Evolutionary conservation across 2,329 filamentous ascomycete species (phyloP), one percentile per base, ranked within the genome.

Genomic region (Periconia sp.): DNA sequence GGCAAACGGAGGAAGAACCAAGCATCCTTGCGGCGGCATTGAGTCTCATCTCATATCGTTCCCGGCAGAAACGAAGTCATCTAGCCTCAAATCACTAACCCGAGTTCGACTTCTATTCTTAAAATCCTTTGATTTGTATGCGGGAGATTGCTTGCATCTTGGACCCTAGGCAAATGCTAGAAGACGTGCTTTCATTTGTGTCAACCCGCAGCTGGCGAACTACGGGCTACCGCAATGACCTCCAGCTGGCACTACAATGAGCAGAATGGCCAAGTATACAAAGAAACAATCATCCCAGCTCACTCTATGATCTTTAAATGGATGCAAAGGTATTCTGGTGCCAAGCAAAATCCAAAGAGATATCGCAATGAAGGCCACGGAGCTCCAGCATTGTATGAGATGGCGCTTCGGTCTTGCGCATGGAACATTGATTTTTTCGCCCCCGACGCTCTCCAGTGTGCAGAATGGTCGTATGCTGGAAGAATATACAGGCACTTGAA

Each of bases 261-360:
- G 19, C 23, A 17, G 17, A 42, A 49, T 5, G 56, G 58, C 7
- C 53, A 54, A 11, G 51, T 60, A 25, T 61, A 51, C 32, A 47
- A 36, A 9, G 53, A 61, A 33, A 47, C 26, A 3, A 48, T 36
- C 4, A 21, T 33, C 7, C 30, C 31, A 10, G 51, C 53, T 12
- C 34, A 28, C 11, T 57, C 58, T 13, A 61, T 59, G 56, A 32
- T 54, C 17, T 40, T 49, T 10, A 43, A 23, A 24, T 61, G 58
- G 58, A 30, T 43, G 18, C 50, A 36, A 18, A 39, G 45, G 24
- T 45, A 43, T 15, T 35, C 44, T n/a, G 54, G 57, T 15, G 49
- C 18, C 36, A 45, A 40, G n/a, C 16, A 43, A n/a, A 33, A 52
- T 22, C 54, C 50, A 16, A 29, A 36, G 7, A 31, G 28, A 12